A percentile compares a stretch with the other conserved stretches of the same genome.
phyloP scores from a whole-genome alignment of 306 rosid species.

The Cucumis melo region DNA sequence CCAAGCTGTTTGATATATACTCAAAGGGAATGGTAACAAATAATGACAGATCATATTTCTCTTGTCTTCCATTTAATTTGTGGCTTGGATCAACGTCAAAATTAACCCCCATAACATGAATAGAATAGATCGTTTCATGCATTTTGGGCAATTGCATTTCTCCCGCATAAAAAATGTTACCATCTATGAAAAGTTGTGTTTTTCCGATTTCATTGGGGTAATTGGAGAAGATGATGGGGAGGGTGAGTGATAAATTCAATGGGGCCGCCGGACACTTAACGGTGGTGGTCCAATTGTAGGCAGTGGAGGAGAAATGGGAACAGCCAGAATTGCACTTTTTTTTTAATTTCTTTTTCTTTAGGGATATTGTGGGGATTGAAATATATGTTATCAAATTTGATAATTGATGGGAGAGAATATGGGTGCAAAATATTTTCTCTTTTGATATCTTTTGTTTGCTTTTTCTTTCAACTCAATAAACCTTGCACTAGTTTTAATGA shows the following conservation, averaged over 20 bases:
- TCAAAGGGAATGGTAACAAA: not conserved
- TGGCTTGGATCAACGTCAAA: no score
- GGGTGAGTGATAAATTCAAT: constrained; percentile 1
- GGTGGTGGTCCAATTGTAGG: not conserved
- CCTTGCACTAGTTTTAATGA: not conserved
- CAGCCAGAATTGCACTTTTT: not conserved
- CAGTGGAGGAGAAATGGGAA: not conserved
- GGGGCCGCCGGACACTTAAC: not conserved
- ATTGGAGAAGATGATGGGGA: not conserved
- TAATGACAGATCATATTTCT: not conserved
- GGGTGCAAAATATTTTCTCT: not conserved
- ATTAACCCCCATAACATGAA: no score
- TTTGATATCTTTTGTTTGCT: not conserved
- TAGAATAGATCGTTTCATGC: no score
- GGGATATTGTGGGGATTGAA: not conserved
- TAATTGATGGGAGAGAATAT: not conserved
- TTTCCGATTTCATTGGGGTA: not conserved
- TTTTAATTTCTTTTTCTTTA: not conserved
- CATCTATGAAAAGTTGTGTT: no score
- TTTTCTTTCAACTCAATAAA: not conserved
- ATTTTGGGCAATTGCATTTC: no score
- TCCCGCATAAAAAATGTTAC: no score
- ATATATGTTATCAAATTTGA: not conserved
- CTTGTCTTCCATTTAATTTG: no score
- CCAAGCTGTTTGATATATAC: not conserved